Conservation (phyloP, 768 basidiomycete genomes). For the Kwoniella europaea region DNA sequence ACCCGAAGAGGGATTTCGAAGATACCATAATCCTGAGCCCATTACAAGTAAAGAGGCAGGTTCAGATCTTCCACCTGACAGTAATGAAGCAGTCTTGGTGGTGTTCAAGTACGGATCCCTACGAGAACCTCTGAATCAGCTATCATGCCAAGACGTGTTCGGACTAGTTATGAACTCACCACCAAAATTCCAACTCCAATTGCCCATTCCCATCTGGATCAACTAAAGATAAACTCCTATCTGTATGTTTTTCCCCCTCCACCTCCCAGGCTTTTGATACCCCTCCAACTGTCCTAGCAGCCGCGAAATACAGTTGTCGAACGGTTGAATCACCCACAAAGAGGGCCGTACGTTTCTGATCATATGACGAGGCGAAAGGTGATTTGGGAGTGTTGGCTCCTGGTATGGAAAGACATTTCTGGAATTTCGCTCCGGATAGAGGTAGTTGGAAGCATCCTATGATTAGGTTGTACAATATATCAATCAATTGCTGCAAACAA, state of each 20-base stretch:
- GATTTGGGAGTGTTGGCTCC: slow-evolving; percentile 27
- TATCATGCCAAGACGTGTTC: neutral
- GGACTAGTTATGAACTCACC: slow-evolving; percentile 37
- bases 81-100: slow-evolving; percentile 64
- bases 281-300: slow-evolving; percentile 67
- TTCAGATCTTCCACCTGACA: slow-evolving; percentile 54
- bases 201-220: slow-evolving; percentile 26
- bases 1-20: slow-evolving; percentile 76
- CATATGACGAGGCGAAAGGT: slow-evolving; percentile 13
- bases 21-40: slow-evolving; percentile 87
- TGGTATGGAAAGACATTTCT: slow-evolving; percentile 25
- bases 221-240: slow-evolving; percentile 56
- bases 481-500: too few species aligned
- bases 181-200: slow-evolving; percentile 53
- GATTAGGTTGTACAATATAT: neutral
- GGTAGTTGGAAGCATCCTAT: slow-evolving; percentile 24
- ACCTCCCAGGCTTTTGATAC: slow-evolving; percentile 62
- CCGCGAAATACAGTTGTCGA: slow-evolving; percentile 76
- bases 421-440: slow-evolving; percentile 19
- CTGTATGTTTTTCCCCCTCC: slow-evolving; percentile 71
- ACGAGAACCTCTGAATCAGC: slow-evolving; percentile 12
- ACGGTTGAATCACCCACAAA: slow-evolving; percentile 88
- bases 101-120: slow-evolving; percentile 88
- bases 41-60: slow-evolving; percentile 74
- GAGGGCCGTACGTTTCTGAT: slow-evolving; percentile 65